A percentile compares a stretch with the other conserved stretches of the same genome.
phyloP scores from a whole-genome alignment of 257 asterid species.

The Fraxinus anomala region DNA sequence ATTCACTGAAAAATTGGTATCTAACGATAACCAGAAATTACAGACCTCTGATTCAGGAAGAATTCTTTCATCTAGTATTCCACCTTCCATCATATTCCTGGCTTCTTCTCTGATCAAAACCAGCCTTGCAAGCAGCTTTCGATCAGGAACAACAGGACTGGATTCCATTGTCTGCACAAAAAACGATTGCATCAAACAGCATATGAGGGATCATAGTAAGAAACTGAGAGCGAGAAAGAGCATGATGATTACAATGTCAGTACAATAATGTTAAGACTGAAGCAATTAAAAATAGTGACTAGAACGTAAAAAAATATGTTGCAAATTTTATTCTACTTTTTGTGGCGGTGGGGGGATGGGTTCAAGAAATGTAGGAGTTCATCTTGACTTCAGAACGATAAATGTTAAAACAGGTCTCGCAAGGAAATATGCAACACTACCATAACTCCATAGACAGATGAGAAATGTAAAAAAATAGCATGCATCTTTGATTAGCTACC shows the following conservation, averaged over 20 bases:
- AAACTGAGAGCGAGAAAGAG: neutral
- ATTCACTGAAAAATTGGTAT: conserved; percentile 6
- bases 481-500: conserved; percentile 47
- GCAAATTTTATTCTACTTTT: neutral
- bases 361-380: neutral
- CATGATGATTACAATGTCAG: neutral
- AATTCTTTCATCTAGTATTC: conserved; percentile 87
- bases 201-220: neutral
- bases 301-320: neutral
- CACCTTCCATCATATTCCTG: conserved; percentile 96
- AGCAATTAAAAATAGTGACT: neutral
- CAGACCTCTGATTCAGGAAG: conserved; percentile 92
- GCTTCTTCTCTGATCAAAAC: conserved; percentile 98
- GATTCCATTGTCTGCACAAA: conserved; percentile 78
- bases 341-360: neutral
- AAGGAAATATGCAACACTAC: conserved; percentile 7
- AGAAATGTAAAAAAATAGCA: conserved; percentile 14
- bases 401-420: neutral
- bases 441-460: neutral
- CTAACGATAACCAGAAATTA: conserved; percentile 21
- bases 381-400: neutral
- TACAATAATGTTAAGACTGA: neutral
- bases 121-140: conserved; percentile 92
- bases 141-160: conserved; percentile 72
- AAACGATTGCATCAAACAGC: conserved; percentile 23